phyloP scores from a whole-genome alignment of 176 grass and related monocot species.

The Ananas comosus region DNA sequence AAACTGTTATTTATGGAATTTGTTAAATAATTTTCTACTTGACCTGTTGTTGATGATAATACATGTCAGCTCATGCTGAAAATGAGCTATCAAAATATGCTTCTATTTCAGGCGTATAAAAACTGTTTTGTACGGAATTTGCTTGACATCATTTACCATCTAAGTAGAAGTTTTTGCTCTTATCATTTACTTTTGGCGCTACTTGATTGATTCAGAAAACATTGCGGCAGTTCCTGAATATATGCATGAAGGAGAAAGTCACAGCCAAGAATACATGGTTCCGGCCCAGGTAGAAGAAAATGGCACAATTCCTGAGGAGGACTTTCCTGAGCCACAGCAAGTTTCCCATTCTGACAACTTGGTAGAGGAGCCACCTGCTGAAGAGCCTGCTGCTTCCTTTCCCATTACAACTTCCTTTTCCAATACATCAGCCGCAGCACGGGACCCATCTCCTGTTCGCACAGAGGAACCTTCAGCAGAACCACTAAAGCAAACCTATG shows the following conservation, averaged over 20 bases:
- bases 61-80: too few relatives aligned
- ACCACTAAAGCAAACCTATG: conserved; percentile 82
- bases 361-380: conserved; percentile 39
- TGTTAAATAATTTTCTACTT: not conserved
- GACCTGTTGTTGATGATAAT: not conserved
- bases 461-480: conserved; percentile 55
- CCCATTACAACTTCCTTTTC: conserved; percentile 38
- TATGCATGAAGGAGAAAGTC: conserved; percentile 50
- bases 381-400: conserved; percentile 50
- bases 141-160: too few relatives aligned
- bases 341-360: conserved; percentile 37
- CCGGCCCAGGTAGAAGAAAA: conserved; percentile 42
- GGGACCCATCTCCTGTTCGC: conserved; percentile 15
- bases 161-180: not conserved
- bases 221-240: conserved; percentile 45
- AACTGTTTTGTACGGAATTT: too few relatives aligned
- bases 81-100: too few relatives aligned
- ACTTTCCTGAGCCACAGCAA: conserved; percentile 49
- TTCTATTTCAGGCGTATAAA: too few relatives aligned
- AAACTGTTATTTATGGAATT: too few relatives aligned
- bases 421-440: conserved; percentile 9
- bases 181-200: not conserved
- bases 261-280: conserved; percentile 25
- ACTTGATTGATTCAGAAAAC: conserved; percentile 13
- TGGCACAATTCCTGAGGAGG: conserved; percentile 40